Conservation (phyloP, 208 protist genomes). For the Tetramitus jugosus region DNA sequence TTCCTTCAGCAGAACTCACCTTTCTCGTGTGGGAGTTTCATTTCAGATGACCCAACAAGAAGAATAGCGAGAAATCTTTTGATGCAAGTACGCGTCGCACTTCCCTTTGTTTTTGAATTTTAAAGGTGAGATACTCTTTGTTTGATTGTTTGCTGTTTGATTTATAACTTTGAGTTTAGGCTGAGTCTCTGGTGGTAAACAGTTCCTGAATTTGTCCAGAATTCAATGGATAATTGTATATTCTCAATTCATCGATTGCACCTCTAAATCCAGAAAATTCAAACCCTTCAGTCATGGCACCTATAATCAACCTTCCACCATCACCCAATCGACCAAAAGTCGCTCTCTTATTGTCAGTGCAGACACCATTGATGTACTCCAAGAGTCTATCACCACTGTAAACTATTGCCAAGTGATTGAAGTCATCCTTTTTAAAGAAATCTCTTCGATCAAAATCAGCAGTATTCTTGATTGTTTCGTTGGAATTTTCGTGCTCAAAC, state of each 20-base stretch:
- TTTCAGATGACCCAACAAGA: too few species aligned
- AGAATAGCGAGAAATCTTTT: too few species aligned
- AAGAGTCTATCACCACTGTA: not conserved
- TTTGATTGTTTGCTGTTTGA: too few species aligned
- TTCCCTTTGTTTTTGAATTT: too few species aligned
- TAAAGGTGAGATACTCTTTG: too few species aligned
- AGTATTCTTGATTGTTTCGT: not conserved
- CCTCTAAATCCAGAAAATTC: not conserved
- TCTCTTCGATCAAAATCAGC: not conserved
- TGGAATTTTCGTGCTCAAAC: too few species aligned
- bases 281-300: not conserved
- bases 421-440: not conserved
- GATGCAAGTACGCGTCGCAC: too few species aligned
- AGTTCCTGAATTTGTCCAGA: too few species aligned
- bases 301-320: not conserved
- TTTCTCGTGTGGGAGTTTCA: too few species aligned
- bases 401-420: not conserved
- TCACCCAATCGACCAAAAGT: not conserved
- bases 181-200: too few species aligned
- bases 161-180: too few species aligned
- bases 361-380: conserved; percentile 1
- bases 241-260: not conserved
- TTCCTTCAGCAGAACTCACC: too few species aligned
- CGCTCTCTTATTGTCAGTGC: not conserved
- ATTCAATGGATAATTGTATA: not conserved